Conservation (phyloP, 2,329 filamentous ascomycete species). For the Hortaea werneckii region DNA sequence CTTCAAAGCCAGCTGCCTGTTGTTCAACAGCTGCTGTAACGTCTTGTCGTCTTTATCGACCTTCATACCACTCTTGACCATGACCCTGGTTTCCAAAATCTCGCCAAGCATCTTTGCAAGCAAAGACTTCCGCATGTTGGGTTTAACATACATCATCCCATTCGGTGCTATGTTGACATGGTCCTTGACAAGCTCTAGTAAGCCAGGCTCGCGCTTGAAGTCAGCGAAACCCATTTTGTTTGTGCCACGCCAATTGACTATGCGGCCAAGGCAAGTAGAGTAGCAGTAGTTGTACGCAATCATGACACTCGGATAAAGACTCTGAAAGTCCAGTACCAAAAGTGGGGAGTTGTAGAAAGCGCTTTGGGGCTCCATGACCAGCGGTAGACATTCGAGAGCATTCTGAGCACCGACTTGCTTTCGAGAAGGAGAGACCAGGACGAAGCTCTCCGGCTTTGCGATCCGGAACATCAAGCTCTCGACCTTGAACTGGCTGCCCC, state of each 20-base stretch:
- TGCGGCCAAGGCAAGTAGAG: slow-evolving; percentile 83
- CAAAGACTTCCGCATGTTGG: slow-evolving; percentile 76
- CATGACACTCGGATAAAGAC: slow-evolving; percentile 93
- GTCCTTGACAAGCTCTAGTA: slow-evolving; percentile 70
- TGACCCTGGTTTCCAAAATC: slow-evolving; percentile 88
- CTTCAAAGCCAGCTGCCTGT: slow-evolving; percentile 86
- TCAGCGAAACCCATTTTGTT: slow-evolving; percentile 94
- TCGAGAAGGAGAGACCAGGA: slow-evolving; percentile 78
- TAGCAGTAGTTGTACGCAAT: slow-evolving; percentile 99
- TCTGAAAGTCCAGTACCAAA: slow-evolving; percentile 90
- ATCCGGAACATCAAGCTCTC: slow-evolving; percentile 98
- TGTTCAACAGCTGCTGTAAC: slow-evolving; percentile 80
- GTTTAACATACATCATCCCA: slow-evolving; percentile 88
- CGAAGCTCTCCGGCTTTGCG: slow-evolving; percentile 89
- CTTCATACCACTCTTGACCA: slow-evolving; percentile 98
- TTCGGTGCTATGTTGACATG: slow-evolving; percentile 90
- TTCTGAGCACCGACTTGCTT: slow-evolving; percentile 93
- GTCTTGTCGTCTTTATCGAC: slow-evolving; percentile 77
- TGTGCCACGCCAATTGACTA: slow-evolving; percentile 75
- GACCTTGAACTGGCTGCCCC: slow-evolving; percentile 96
- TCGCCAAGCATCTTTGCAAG: slow-evolving; percentile 94
- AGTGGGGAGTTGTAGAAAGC: slow-evolving; percentile 86
- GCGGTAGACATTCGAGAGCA: slow-evolving; percentile 80
- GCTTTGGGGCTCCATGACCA: slow-evolving; percentile 96
- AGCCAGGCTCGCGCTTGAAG: slow-evolving; percentile 64